Conservation (phyloP, 108 stramenopile species). For the Fragilaria radians region DNA sequence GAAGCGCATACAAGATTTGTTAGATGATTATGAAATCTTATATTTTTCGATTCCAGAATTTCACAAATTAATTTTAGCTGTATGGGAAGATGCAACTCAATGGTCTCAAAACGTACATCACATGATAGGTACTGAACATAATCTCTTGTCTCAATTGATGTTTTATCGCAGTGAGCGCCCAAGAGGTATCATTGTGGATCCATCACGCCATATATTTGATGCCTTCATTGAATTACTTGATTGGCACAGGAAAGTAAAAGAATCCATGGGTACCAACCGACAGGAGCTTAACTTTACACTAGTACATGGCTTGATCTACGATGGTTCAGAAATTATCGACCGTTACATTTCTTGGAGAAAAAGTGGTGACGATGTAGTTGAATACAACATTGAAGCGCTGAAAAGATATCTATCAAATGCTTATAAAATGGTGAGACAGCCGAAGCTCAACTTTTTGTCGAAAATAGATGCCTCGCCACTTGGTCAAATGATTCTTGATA, state of each 20-base stretch:
- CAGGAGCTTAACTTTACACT: not conserved
- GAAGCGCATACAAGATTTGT: conserved; percentile 31
- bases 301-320: conserved; percentile 16
- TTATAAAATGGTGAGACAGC: not conserved
- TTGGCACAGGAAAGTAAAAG: conserved; percentile 33
- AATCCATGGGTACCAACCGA: not conserved
- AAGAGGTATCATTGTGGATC: conserved; percentile 58
- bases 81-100: conserved; percentile 25
- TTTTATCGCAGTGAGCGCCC: conserved; percentile 28
- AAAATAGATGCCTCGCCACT: not conserved
- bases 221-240: conserved; percentile 35
- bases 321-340: conserved; percentile 17
- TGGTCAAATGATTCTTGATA: not conserved
- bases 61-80: conserved; percentile 16
- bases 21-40: conserved; percentile 28
- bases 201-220: conserved; percentile 36
- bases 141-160: conserved; percentile 8
- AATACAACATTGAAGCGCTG: not conserved
- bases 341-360: conserved; percentile 2
- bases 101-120: conserved; percentile 40
- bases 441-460: not conserved
- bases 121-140: conserved; percentile 3
- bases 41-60: conserved; percentile 31
- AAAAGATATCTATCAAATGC: not conserved
- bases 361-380: not conserved